phyloP scores from a whole-genome alignment of 768 basidiomycete species.

The Tulasnella calospora region DNA sequence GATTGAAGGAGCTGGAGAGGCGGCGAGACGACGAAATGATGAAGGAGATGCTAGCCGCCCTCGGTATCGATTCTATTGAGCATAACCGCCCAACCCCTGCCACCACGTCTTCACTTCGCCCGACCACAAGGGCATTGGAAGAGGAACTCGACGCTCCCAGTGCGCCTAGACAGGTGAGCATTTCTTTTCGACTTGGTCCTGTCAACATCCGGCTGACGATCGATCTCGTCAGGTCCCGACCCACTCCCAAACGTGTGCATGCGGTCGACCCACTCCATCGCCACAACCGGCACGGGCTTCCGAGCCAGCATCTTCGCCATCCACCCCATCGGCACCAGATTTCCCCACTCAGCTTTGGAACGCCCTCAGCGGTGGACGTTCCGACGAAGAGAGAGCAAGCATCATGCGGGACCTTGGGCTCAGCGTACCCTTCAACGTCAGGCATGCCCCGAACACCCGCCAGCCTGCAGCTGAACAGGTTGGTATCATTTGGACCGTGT shows the following conservation, averaged over 20 bases:
- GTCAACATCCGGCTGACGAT: background rate
- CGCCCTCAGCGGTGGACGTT: constrained; percentile 9
- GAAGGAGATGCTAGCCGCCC: background rate
- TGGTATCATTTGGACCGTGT: background rate
- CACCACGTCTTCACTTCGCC: background rate
- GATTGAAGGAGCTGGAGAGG: background rate
- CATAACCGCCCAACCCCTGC: background rate
- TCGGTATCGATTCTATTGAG: background rate
- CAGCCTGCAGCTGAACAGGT: background rate
- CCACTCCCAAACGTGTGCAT: background rate
- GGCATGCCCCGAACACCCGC: background rate
- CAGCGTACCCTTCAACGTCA: background rate
- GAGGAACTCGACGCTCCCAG: background rate
- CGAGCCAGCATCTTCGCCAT: background rate
- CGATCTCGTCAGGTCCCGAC: background rate
- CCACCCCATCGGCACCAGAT: background rate
- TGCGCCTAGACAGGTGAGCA: background rate
- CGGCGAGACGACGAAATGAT: background rate
- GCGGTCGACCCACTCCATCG: background rate
- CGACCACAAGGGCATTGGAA: background rate
- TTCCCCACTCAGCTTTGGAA: background rate
- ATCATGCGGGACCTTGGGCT: background rate
- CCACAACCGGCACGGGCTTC: background rate
- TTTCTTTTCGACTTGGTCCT: background rate
- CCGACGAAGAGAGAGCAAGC: constrained; percentile 5